Percentiles rank a stretch among this genome's conserved stretches.
These are phyloP conservation scores for Parmales sp. DNA, from an alignment of 108 stramenopile species.

Conservation along the genomic window DNA sequence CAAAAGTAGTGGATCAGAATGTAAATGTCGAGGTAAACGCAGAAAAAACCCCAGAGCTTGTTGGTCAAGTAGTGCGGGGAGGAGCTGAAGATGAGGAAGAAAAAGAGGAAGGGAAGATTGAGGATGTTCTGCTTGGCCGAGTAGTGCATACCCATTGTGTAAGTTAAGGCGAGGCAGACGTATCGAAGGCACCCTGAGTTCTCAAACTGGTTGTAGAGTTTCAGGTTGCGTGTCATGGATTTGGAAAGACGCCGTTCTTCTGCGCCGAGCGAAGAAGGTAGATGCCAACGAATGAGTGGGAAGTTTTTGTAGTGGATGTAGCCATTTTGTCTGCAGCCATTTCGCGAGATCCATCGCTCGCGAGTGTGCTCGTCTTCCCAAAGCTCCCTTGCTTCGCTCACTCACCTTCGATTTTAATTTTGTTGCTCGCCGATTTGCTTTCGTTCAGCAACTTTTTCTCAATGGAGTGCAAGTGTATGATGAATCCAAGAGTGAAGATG, in stretches of 20 bases:
- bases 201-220: neutral
- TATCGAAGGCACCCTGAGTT: neutral
- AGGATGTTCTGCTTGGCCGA: neutral
- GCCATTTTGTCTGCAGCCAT: too few species aligned
- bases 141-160: neutral
- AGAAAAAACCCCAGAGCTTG: neutral
- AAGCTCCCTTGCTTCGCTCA: neutral
- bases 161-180: neutral
- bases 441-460: neutral
- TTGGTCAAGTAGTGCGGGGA: neutral
- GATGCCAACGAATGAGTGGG: neutral
- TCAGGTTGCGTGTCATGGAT: neutral
- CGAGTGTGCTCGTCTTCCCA: too few species aligned
- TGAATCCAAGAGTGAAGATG: neutral
- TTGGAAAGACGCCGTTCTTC: neutral
- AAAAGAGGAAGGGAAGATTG: neutral
- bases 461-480: neutral
- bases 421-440: neutral
- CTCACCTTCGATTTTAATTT: neutral
- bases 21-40: neutral
- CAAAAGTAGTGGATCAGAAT: slow-evolving; percentile 1
- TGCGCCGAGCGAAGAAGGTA: neutral
- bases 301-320: too few species aligned
- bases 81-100: neutral
- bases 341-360: too few species aligned